Evolutionary conservation across 805 yeast genomes (phyloP), one percentile per base, ranked within the genome.

Genomic region (Candida berthetii): DNA sequence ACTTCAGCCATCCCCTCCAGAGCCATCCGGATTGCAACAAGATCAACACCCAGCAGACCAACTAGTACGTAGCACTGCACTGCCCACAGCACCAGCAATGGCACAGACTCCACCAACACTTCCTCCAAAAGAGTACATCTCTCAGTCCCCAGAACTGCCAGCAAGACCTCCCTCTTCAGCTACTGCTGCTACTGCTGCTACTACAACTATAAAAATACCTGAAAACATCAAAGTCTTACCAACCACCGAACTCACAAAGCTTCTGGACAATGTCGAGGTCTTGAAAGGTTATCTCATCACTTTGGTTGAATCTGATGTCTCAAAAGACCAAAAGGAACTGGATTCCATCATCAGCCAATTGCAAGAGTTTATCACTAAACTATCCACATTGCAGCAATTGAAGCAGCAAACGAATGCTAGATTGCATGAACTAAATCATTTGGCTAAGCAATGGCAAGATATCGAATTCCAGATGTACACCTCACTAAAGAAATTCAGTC

Each of bases 401-500:
- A 64, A 62, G 35, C 47, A 54, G 14, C 37, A 39, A 7, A 41
- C 49, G 1, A 48, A 55, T 39, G 15, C 25, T 5, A 37, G 44
- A 9, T 36, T 53, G 6, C 31, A 32, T 0, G 22, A 42, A 3
- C 28, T 51, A 9, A 43, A 44, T 10, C 1, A 9, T 1, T 33
- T 50, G 10, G 44, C 52, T 7, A 42, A 53, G 13, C 49, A 60
- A 41, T 70, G 74, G 72, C 62, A 65, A 33, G 56, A 50, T 2
- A 37, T 54, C 22, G 66, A 66, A 35, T 44, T 48, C 1, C 55
- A 65, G 14, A 66, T 73, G 64, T 49, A 60, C 38, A 24, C 50
- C 1, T 41, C 55, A 0, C 40, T 66, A 5, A 57, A 59, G 31
- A 70, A 68, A 31, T 71, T 65, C 48, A 58, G 70, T 37, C 50